These are phyloP conservation scores for Aspergillus ruber DNA, from an alignment of 2,329 filamentous ascomycete species.

Conservation along the genomic window DNA sequence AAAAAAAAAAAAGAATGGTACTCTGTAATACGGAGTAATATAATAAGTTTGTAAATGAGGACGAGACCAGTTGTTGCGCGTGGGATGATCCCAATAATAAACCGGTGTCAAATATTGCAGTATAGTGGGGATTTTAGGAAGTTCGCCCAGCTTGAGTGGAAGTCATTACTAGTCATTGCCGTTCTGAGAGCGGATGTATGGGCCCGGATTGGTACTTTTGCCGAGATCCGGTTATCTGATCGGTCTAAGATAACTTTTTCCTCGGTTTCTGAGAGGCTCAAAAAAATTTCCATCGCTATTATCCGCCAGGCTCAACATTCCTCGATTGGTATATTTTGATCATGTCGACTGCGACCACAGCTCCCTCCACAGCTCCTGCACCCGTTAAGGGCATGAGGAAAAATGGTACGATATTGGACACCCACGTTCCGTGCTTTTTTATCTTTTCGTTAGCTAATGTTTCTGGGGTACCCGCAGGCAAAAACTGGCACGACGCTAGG, in stretches of 20 bases:
- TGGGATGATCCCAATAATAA: neutral
- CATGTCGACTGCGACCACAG: conserved; percentile 41
- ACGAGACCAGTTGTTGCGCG: neutral
- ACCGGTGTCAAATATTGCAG: neutral
- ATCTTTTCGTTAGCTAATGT: conserved; percentile 10
- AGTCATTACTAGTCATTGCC: neutral
- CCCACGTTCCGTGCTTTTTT: conserved; percentile 7
- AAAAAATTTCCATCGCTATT: neutral
- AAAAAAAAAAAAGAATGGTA: conserved; percentile 7
- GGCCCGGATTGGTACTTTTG: conserved; percentile 14
- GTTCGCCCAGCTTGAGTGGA: neutral
- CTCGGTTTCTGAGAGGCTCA: conserved; percentile 4
- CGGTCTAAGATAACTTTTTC: conserved; percentile 33
- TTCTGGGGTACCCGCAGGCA: conserved; percentile 53
- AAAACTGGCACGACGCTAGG: conserved; percentile 84
- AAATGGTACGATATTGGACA: conserved; percentile 58
- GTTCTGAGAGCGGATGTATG: conserved; percentile 3
- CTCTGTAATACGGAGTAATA: conserved; percentile 3
- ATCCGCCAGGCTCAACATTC: neutral
- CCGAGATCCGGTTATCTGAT: conserved; percentile 41
- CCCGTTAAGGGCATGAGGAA: conserved; percentile 63
- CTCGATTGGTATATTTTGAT: conserved; percentile 9
- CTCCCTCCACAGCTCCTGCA: conserved; percentile 24
- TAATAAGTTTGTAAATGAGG: neutral
- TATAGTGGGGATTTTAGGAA: neutral